Conservation (phyloP, 352 stramenopile species). For the Pythium myriotylum region DNA sequence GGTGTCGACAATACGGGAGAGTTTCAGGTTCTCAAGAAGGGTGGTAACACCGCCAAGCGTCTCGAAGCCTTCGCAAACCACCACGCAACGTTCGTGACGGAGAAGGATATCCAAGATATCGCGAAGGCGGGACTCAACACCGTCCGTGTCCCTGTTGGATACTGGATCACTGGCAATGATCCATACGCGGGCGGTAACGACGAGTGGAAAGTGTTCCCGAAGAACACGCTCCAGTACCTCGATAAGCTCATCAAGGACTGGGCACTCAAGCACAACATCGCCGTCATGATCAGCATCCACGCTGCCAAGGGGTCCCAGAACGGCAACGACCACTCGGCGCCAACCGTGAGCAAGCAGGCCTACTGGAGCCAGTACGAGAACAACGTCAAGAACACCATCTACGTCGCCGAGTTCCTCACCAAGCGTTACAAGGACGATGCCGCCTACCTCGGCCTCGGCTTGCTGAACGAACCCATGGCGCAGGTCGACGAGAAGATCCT, state of each 20-base stretch:
- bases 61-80: conserved; percentile 47
- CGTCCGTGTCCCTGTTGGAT: conserved; percentile 73
- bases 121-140: conserved; percentile 63
- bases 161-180: conserved; percentile 71
- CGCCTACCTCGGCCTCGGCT: conserved; percentile 36
- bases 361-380: conserved; percentile 20
- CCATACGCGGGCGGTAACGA: conserved; percentile 29
- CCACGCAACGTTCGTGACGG: conserved; percentile 59
- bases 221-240: conserved; percentile 41
- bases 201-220: conserved; percentile 45
- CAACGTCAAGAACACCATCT: conserved; percentile 29
- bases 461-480: conserved; percentile 39
- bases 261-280: conserved; percentile 39
- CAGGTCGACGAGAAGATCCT: conserved; percentile 17
- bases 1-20: conserved; percentile 16
- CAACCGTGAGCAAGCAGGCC: conserved; percentile 8
- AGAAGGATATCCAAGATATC: conserved; percentile 62
- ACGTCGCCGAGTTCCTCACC: conserved; percentile 32
- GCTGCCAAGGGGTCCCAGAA: conserved; percentile 73
- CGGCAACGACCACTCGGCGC: conserved; percentile 62
- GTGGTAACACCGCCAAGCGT: conserved; percentile 7
- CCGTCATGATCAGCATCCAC: conserved; percentile 50
- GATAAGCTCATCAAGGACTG: conserved; percentile 40
- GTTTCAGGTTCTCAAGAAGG: conserved; percentile 13
- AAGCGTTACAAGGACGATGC: conserved; percentile 31